phyloP scores from a whole-genome alignment of 345 rosid genomes.

The Cardiospermum halicacabum region DNA sequence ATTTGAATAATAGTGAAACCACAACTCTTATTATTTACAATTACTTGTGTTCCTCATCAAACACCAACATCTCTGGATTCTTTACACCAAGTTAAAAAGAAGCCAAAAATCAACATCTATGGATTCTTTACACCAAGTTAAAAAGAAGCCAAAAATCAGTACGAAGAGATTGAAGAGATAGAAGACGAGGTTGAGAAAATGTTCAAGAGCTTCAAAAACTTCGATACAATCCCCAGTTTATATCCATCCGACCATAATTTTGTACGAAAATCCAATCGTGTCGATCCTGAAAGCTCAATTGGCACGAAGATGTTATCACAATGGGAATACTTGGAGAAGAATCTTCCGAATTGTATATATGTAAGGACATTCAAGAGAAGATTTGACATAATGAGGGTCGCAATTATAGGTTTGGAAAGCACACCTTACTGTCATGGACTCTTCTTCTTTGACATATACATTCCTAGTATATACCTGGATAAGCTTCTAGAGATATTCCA shows the following conservation, averaged over 20 bases:
- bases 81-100: no score
- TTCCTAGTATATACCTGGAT: background rate
- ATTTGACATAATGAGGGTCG: conserved; percentile 14
- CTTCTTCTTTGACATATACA: conserved; percentile 15
- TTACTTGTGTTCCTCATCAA: background rate
- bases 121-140: background rate
- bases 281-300: background rate
- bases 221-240: background rate
- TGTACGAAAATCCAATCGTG: background rate
- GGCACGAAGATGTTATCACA: background rate
- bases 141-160: background rate
- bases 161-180: conserved; percentile 14
- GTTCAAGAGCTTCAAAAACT: conserved; percentile 11
- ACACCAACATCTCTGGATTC: no score
- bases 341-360: conserved; percentile 7
- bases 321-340: background rate
- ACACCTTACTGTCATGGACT: conserved; percentile 13
- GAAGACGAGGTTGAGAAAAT: conserved; percentile 10
- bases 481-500: background rate
- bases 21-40: background rate
- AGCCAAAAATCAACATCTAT: no score
- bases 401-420: conserved; percentile 9
- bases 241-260: conserved; percentile 10
- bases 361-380: background rate
- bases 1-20: background rate